Percentiles rank a stretch among this genome's conserved stretches.
These are phyloP conservation scores for Gossypium bickii DNA, from an alignment of 345 rosid genomes.

Conservation along the genomic window DNA sequence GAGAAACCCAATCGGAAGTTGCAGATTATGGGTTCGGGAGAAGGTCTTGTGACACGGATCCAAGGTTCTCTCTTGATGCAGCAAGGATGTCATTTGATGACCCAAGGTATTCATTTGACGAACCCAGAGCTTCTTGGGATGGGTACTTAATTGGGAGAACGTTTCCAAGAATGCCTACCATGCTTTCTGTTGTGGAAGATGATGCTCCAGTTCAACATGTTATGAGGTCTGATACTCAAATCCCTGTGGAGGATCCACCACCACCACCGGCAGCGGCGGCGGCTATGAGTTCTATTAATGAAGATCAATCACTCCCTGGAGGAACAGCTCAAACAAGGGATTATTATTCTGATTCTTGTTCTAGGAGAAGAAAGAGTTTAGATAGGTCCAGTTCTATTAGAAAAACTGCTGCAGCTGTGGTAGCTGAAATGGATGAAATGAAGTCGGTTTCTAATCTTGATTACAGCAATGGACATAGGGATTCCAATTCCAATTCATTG, in stretches of 20 bases:
- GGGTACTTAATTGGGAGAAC: constrained; percentile 71
- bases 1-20: constrained; percentile 95
- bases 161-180: constrained; percentile 73
- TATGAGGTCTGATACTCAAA: constrained; percentile 57
- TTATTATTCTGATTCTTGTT: constrained; percentile 74
- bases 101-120: constrained; percentile 81
- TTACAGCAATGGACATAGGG: constrained; percentile 44
- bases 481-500: constrained; percentile 63
- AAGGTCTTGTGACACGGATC: constrained; percentile 96
- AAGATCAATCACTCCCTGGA: constrained; percentile 62
- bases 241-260: constrained; percentile 63
- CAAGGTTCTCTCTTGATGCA: constrained; percentile 77
- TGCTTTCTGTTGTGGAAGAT: constrained; percentile 92
- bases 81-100: constrained; percentile 58
- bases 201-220: constrained; percentile 70
- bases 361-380: constrained; percentile 79
- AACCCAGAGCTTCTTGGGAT: constrained; percentile 98
- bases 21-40: constrained; percentile 94
- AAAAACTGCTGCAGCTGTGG: constrained; percentile 72
- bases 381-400: constrained; percentile 76
- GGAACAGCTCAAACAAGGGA: constrained; percentile 89
- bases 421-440: constrained; percentile 70
- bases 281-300: constrained; percentile 17
- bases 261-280: too few relatives aligned
- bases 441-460: constrained; percentile 57